These are phyloP conservation scores for Metarhizium humberi DNA, from an alignment of 2,329 filamentous ascomycete genomes.

Conservation along the genomic window DNA sequence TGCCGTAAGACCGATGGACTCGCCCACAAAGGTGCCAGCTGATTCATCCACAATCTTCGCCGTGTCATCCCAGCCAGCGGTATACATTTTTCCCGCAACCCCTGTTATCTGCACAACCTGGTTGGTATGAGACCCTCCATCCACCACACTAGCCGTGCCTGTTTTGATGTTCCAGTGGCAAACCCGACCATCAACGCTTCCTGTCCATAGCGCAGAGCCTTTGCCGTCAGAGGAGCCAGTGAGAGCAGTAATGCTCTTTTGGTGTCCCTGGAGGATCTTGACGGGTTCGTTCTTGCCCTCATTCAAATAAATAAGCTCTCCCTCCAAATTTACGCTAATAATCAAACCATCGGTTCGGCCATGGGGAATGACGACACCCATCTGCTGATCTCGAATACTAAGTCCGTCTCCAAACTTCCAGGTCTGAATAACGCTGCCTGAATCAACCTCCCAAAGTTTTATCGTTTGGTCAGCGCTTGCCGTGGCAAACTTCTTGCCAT, in stretches of 20 bases:
- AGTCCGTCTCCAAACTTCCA: conserved; percentile 80
- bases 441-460: conserved; percentile 84
- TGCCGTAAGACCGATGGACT: conserved; percentile 55
- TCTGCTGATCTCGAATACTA: conserved; percentile 77
- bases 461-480: conserved; percentile 92
- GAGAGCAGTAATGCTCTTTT: conserved; percentile 81
- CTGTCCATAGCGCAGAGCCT: conserved; percentile 66
- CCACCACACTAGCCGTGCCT: conserved; percentile 60
- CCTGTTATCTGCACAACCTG: conserved; percentile 71
- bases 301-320: conserved; percentile 81
- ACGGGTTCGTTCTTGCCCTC: conserved; percentile 61
- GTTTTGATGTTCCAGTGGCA: conserved; percentile 71
- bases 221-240: conserved; percentile 35
- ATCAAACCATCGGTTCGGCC: conserved; percentile 77
- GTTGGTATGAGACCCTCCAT: conserved; percentile 76
- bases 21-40: conserved; percentile 66
- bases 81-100: conserved; percentile 59
- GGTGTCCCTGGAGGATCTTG: conserved; percentile 74
- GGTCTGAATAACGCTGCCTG: conserved; percentile 65
- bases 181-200: conserved; percentile 84
- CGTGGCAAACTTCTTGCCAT: conserved; percentile 80
- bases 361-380: conserved; percentile 84
- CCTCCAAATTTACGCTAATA: conserved; percentile 80
- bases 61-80: conserved; percentile 89
- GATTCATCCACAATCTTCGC: conserved; percentile 69